phyloP scores from a whole-genome alignment of 176 grass and related monocot species.

The Oryza coarctata region DNA sequence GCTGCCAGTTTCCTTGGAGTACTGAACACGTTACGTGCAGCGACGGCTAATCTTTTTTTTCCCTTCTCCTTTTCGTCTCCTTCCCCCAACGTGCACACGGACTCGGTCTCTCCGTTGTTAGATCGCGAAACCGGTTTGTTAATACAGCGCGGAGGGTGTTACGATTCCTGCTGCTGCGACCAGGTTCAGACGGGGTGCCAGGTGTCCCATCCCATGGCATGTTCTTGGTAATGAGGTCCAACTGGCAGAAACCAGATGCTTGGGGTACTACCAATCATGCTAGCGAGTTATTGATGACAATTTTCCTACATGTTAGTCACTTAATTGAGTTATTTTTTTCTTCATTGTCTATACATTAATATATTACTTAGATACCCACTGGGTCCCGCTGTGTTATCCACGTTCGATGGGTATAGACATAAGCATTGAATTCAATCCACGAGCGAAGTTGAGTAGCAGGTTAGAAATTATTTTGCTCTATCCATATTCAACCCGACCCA shows the following conservation, averaged over 20 bases:
- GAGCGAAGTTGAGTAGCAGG: no score
- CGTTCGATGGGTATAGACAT: no score
- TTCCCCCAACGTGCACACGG: background rate
- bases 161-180: background rate
- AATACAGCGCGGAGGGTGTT: background rate
- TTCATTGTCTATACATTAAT: no score
- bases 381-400: no score
- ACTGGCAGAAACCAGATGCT: background rate
- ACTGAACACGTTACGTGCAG: slow-evolving; percentile 33
- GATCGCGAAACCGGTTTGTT: background rate
- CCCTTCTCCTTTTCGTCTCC: background rate
- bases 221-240: slow-evolving; percentile 8
- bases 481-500: no score
- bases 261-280: background rate
- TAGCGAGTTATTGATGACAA: no score
- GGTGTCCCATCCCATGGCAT: slow-evolving; percentile 25
- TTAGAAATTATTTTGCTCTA: no score
- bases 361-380: no score
- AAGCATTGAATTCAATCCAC: no score
- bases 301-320: no score
- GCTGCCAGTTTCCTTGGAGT: slow-evolving; percentile 32
- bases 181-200: background rate
- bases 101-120: background rate
- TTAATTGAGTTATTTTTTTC: no score
- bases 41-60: background rate